These are phyloP conservation scores for Auricularia auricula-judae DNA, from an alignment of 768 basidiomycete genomes.

Conservation along the genomic window DNA sequence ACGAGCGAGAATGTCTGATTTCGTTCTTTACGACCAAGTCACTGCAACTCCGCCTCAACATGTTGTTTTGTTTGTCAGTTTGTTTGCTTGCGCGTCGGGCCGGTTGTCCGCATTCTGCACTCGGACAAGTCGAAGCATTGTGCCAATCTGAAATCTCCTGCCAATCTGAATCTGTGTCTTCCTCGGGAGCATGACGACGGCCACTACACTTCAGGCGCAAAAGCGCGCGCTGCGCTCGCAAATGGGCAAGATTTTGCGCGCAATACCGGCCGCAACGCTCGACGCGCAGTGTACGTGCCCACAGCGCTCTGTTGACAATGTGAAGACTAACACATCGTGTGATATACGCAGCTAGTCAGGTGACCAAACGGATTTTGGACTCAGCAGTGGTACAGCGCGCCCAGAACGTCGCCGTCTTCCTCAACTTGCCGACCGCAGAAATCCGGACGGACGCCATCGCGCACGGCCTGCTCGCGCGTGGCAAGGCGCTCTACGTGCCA, in stretches of 20 bases:
- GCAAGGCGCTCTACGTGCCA: slow-evolving; percentile 60
- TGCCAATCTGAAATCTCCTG: too few species aligned
- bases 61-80: too few species aligned
- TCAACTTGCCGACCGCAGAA: slow-evolving; percentile 71
- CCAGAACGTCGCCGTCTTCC: slow-evolving; percentile 55
- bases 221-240: slow-evolving; percentile 6
- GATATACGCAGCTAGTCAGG: too few species aligned
- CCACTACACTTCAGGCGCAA: neutral
- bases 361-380: slow-evolving; percentile 6
- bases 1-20: too few species aligned
- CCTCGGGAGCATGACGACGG: slow-evolving; percentile 29
- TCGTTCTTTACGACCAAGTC: too few species aligned
- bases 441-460: slow-evolving; percentile 46
- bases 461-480: slow-evolving; percentile 40
- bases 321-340: too few species aligned
- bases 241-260: slow-evolving; percentile 13
- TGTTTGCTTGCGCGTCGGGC: too few species aligned
- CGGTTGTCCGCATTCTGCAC: too few species aligned
- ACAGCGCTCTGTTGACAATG: too few species aligned
- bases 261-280: slow-evolving; percentile 3
- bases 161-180: neutral
- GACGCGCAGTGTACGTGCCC: slow-evolving; percentile 27
- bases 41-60: too few species aligned
- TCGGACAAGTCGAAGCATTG: neutral
- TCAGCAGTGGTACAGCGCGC: slow-evolving; percentile 40